A percentile compares a stretch with the other conserved stretches of the same genome.
phyloP scores from a whole-genome alignment of 2,329 filamentous ascomycete genomes.

The Trichoderma semiorbis region DNA sequence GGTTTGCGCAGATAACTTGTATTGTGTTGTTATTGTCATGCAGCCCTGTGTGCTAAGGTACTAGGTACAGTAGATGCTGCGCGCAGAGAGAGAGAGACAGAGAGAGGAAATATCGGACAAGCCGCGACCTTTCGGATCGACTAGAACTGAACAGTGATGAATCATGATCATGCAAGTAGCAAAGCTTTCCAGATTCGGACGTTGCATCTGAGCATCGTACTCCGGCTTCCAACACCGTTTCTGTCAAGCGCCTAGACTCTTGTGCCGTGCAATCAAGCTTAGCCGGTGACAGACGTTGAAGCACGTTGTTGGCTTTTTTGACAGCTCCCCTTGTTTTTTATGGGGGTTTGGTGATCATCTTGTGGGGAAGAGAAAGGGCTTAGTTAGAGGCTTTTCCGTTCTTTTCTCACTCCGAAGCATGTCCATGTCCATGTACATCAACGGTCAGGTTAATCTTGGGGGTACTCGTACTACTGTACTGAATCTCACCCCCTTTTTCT shows the following conservation, averaged over 20 bases:
- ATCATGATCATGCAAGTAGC: background rate
- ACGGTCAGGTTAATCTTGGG: background rate
- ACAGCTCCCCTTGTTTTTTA: background rate
- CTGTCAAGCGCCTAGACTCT: background rate
- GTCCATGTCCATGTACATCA: background rate
- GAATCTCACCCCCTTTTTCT: background rate
- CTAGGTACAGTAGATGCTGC: background rate
- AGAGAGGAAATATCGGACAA: background rate
- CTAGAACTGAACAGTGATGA: background rate
- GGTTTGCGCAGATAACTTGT: background rate
- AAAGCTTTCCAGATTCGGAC: background rate
- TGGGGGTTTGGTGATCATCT: slow-evolving; percentile 1
- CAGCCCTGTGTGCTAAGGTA: background rate
- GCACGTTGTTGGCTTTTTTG: background rate
- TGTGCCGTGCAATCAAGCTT: background rate
- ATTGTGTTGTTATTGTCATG: slow-evolving; percentile 12
- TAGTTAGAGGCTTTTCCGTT: background rate
- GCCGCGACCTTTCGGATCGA: background rate
- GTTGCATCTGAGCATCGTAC: background rate
- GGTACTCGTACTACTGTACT: background rate
- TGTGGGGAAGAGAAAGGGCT: background rate
- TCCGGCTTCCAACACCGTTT: background rate
- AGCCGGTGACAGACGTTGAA: background rate
- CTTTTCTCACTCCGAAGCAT: background rate
- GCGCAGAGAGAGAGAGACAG: background rate